Base-by-base conservation (phyloP, 805 yeast genomes). In the Kuraishia hungarica region DNA sequence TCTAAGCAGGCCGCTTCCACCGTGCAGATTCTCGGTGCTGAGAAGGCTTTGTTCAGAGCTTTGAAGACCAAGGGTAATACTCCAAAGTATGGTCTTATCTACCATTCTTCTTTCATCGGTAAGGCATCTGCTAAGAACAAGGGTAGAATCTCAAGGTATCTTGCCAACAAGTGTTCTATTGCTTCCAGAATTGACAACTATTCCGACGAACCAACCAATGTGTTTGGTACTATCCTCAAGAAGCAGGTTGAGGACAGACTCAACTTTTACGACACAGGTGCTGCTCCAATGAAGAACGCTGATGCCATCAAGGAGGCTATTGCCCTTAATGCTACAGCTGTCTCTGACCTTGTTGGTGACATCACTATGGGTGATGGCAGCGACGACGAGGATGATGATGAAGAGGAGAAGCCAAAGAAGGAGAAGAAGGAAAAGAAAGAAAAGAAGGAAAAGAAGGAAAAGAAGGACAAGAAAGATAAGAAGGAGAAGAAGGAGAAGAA, bases 1-100 rank as follows among this genome's bases (percentile, higher is more conserved):
- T 91, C 98, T 57, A 94, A 94, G 72, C 97, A 92, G 77, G 98
- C 99, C 67, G 99, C 99, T 56, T 94, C 99, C 23, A 94, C 99
- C 57, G 97, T 94, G 58, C 99, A 94, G 80, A 91, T 94, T 63
- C 81, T 94, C 71, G 99, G 99, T 73, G 98, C 99, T 61, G 99
- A 94, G 78, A 94, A 94, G 83, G 99, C 99, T 49, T 80, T 94
- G 58, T 94, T 94, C 83, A 87, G 99, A 79, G 99, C 99, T 59
- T 84, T 94, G 68, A 94, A 94, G 81, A 94, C 99, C 57, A 94
- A 94, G 76, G 97, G 92, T 67, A 97, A 94, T 73, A 94, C 99
- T 59, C 99, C 99, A 69, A 94, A 94, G 74, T 94, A 94, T 70
- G 99, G 99, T 78, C 79, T 94, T 66, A 80, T 94, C 64, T 94